Evolutionary conservation across 345 rosid species (phyloP).

Genomic region (Lumnitzera littorea): DNA sequence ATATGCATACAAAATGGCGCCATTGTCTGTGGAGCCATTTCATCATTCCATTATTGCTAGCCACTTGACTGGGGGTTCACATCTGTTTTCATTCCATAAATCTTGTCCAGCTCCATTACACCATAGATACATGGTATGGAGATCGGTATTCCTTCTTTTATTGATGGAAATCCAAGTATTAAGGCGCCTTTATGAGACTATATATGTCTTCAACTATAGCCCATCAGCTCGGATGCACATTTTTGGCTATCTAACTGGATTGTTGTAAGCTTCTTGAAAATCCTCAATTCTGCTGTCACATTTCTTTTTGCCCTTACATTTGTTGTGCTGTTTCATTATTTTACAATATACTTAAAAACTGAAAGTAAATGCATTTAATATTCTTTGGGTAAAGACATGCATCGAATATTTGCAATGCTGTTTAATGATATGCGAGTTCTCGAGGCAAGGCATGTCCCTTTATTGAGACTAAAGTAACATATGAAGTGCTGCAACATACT

Average conservation of each 20-base stretch:
- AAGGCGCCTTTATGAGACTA: constrained; percentile 57
- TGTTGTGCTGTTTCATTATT: not conserved
- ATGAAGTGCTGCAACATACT: no score
- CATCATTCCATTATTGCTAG: constrained; percentile 28
- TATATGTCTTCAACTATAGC: constrained; percentile 51
- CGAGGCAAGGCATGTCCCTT: no score
- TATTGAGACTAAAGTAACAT: no score
- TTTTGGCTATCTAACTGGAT: constrained; percentile 49
- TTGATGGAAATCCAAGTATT: constrained; percentile 65
- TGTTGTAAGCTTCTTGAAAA: constrained; percentile 42
- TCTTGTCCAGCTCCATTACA: constrained; percentile 26
- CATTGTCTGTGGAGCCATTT: constrained; percentile 29
- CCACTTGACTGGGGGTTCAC: constrained; percentile 45
- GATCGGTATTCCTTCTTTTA: constrained; percentile 48
- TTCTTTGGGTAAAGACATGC: no score
- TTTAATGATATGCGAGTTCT: no score
- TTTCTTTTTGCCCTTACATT: not conserved
- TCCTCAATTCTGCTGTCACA: not conserved
- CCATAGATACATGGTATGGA: constrained; percentile 41
- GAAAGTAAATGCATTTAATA: no score
- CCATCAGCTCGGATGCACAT: constrained; percentile 61
- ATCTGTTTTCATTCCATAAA: constrained; percentile 34
- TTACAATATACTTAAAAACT: not conserved
- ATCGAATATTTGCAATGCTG: no score
- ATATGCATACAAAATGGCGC: constrained; percentile 39